Conservation (phyloP, 306 rosid genomes). For the Malus sieversii region DNA sequence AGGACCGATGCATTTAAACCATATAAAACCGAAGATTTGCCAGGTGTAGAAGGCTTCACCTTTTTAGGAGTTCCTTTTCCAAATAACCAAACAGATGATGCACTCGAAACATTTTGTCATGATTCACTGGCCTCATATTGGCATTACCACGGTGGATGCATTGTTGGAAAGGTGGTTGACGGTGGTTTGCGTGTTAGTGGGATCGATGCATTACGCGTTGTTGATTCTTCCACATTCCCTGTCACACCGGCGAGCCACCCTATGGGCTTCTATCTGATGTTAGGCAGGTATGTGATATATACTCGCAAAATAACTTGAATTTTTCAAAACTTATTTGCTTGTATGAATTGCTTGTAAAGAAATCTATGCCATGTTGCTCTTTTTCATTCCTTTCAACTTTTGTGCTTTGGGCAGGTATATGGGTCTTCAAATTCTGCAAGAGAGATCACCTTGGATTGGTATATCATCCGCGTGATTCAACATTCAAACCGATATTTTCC, state of each 20-base stretch:
- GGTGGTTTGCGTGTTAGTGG: slow-evolving; percentile 2
- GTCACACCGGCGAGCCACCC: slow-evolving; percentile 16
- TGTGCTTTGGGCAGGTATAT: neutral
- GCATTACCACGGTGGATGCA: slow-evolving; percentile 28
- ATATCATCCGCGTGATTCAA: no score
- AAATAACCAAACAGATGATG: neutral
- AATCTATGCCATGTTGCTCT: neutral
- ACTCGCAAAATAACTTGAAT: neutral
- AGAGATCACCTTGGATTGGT: neutral
- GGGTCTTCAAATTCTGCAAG: neutral
- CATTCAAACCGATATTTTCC: no score
- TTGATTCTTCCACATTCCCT: slow-evolving; percentile 16
- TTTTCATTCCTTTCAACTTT: neutral
- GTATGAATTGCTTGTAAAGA: neutral
- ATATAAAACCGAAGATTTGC: neutral
- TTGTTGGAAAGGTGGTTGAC: slow-evolving; percentile 22
- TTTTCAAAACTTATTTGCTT: neutral
- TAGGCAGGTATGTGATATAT: slow-evolving; percentile 4
- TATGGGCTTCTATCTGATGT: slow-evolving; percentile 17
- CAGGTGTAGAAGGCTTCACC: neutral
- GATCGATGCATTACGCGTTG: neutral
- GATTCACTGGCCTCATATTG: slow-evolving; percentile 9
- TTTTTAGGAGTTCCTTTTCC: slow-evolving; percentile 1
- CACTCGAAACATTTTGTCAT: neutral
- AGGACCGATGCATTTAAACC: neutral